Percentiles rank a stretch among this genome's conserved stretches.
Conservation (phyloP, 176 grass and related monocot genomes). For the Alopecurus myosuroides region DNA sequence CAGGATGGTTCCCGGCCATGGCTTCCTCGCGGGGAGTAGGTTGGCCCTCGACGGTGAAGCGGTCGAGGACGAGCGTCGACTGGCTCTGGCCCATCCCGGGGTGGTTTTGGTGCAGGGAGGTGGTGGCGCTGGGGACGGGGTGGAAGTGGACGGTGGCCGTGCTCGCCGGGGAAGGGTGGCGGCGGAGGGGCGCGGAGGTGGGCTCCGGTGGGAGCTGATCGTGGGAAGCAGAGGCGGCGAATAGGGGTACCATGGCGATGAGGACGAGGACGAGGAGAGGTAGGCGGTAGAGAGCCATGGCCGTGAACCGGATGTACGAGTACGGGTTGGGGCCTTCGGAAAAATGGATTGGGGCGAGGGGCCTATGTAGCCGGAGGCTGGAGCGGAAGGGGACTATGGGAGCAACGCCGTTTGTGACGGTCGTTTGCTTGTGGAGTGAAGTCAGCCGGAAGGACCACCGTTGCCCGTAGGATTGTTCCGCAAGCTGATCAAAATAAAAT, state of each 20-base stretch:
- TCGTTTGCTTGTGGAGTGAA: neutral
- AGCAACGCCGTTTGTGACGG: neutral
- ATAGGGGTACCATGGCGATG: neutral
- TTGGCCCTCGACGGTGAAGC: neutral
- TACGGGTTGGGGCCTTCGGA: too few relatives aligned
- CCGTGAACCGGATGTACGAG: neutral
- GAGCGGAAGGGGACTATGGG: neutral
- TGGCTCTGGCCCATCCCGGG: neutral
- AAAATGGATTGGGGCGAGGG: neutral
- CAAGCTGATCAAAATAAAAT: neutral
- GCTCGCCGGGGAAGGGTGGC: neutral
- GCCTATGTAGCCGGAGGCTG: neutral
- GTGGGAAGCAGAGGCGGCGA: neutral
- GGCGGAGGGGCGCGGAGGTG: neutral
- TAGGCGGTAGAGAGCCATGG: conserved; percentile 20
- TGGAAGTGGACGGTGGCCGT: neutral
- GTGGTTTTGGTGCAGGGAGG: conserved; percentile 30
- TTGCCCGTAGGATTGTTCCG: neutral
- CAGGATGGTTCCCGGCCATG: neutral
- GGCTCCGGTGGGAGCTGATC: neutral
- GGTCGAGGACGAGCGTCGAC: conserved; percentile 19
- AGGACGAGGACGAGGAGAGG: conserved; percentile 16
- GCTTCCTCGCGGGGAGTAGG: conserved; percentile 5
- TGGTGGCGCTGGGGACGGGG: neutral
- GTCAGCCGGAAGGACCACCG: neutral